phyloP scores from a whole-genome alignment of 1,284 basidiomycete species.

The Cryptococcus neoformans region DNA sequence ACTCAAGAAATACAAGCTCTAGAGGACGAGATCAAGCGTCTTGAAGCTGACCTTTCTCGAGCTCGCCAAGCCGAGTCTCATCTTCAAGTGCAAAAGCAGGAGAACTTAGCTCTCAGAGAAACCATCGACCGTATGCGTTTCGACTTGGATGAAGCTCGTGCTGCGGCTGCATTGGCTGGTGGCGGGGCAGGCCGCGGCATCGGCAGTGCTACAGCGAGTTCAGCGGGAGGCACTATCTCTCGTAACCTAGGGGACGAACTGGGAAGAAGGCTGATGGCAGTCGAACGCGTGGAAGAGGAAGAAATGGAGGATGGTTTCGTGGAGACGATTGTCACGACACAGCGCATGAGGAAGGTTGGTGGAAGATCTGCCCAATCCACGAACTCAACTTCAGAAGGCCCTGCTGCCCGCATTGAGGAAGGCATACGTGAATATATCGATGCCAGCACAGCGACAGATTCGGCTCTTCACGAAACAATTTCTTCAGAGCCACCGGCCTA shows the following conservation, averaged over 20 bases:
- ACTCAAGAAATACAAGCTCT: conserved; percentile 61
- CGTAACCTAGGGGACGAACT: conserved; percentile 80
- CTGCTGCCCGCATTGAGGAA: conserved; percentile 20
- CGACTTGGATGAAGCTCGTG: conserved; percentile 82
- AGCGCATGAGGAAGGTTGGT: conserved; percentile 35
- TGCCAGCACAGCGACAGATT: conserved; percentile 19
- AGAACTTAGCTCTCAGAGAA: conserved; percentile 84
- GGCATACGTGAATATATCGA: conserved; percentile 30
- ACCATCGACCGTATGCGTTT: conserved; percentile 87
- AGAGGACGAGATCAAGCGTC: conserved; percentile 61
- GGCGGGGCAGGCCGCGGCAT: conserved; percentile 18
- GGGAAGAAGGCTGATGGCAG: conserved; percentile 55
- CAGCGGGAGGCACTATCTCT: conserved; percentile 59
- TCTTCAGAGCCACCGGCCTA: conserved; percentile 33
- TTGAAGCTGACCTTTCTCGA: conserved; percentile 64
- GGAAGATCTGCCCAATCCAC: neutral
- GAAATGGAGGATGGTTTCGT: conserved; percentile 53
- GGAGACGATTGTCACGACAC: conserved; percentile 49
- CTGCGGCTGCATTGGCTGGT: conserved; percentile 32
- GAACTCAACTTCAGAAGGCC: neutral
- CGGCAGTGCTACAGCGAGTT: conserved; percentile 11
- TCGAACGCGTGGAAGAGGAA: conserved; percentile 45
- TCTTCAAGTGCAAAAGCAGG: conserved; percentile 84
- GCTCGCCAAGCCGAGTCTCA: conserved; percentile 67
- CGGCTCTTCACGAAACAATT: conserved; percentile 9